phyloP scores from a whole-genome alignment of 441 rosid genomes.

The Cnidoscolus chayamansa region DNA sequence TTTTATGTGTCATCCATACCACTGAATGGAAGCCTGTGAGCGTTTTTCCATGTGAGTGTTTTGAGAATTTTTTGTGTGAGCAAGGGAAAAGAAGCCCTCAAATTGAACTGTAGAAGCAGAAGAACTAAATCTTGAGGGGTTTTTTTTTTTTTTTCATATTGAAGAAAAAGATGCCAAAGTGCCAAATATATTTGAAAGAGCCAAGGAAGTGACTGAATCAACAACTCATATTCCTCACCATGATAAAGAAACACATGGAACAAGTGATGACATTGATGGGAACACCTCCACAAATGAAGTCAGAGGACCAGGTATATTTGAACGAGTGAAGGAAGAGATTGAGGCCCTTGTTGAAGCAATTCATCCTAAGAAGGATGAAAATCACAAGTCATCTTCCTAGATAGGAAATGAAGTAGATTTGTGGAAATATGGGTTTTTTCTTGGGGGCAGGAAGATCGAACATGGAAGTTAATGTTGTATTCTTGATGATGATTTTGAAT shows the following conservation, averaged over 20 bases:
- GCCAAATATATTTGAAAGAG: conserved; percentile 38
- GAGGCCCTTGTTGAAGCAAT: conserved; percentile 48
- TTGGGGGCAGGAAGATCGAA: background rate
- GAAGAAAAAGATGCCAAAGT: conserved; percentile 33
- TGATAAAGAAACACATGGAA: conserved; percentile 50
- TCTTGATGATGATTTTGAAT: conserved; percentile 1
- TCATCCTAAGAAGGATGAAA: conserved; percentile 40
- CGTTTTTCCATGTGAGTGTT: background rate
- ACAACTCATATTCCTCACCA: conserved; percentile 31
- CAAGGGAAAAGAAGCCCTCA: background rate
- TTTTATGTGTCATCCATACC: background rate
- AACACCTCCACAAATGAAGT: conserved; percentile 41
- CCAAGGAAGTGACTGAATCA: conserved; percentile 35
- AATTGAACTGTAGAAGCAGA: background rate
- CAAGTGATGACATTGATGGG: conserved; percentile 54
- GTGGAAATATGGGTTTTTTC: background rate
- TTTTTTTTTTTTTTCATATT: background rate
- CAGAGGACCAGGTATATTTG: conserved; percentile 50
- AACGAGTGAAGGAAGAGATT: conserved; percentile 52
- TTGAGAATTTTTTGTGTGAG: background rate
- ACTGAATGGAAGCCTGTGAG: background rate
- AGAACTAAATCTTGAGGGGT: background rate
- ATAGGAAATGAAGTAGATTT: conserved; percentile 10
- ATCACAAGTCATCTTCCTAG: conserved; percentile 13
- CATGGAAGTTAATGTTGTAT: conserved; percentile 6